A percentile compares a stretch with the other conserved stretches of the same genome.
These are phyloP conservation scores for Petrea volubilis DNA, from an alignment of 257 asterid species.

Conservation along the genomic window DNA sequence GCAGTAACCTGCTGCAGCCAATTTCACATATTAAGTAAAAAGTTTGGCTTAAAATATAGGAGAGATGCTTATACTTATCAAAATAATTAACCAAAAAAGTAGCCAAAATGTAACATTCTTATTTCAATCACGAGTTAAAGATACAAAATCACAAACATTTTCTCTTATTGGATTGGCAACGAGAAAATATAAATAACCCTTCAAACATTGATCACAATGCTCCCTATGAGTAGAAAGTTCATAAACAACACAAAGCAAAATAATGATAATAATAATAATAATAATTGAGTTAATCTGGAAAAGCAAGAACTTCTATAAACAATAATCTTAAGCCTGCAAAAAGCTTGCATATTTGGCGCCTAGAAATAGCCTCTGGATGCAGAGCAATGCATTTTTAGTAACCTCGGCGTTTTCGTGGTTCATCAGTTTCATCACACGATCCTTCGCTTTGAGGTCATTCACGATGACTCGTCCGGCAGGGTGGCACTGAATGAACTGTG, in stretches of 20 bases:
- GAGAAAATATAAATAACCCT: constrained; percentile 12
- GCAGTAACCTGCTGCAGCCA: too few relatives aligned
- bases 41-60: too few relatives aligned
- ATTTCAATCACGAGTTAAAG: neutral
- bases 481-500: constrained; percentile 89
- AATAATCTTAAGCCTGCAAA: constrained; percentile 56
- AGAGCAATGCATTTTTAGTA: constrained; percentile 86
- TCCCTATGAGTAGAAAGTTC: neutral
- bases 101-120: neutral
- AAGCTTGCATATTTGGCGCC: constrained; percentile 98
- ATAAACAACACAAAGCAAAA: neutral
- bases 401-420: constrained; percentile 87
- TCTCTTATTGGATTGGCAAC: constrained; percentile 20
- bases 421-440: constrained; percentile 92
- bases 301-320: neutral
- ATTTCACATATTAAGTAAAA: too few relatives aligned
- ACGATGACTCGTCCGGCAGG: constrained; percentile 89
- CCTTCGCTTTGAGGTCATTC: constrained; percentile 92
- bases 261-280: neutral
- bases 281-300: neutral
- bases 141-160: constrained; percentile 23
- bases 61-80: too few relatives aligned
- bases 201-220: constrained; percentile 1
- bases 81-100: neutral
- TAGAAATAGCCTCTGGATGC: constrained; percentile 93